phyloP scores from a whole-genome alignment of 2,329 filamentous ascomycete species.

The Albifimbria verrucaria region DNA sequence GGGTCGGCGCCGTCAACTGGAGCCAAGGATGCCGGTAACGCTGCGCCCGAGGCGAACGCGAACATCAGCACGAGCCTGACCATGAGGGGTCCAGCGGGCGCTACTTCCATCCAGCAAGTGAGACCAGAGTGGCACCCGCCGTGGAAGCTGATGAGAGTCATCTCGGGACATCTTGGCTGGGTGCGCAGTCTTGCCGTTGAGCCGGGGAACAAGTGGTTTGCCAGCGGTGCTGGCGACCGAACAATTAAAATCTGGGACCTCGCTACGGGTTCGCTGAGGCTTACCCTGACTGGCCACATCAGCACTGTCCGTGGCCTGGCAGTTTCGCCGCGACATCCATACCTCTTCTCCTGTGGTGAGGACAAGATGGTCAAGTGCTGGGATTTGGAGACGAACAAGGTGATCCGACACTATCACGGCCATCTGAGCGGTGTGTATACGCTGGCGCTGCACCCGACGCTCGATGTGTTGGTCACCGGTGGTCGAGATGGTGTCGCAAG shows the following conservation, averaged over 20 bases:
- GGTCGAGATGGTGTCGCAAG: slow-evolving; percentile 90
- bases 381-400: slow-evolving; percentile 99
- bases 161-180: slow-evolving; percentile 95
- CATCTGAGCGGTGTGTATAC: slow-evolving; percentile 96
- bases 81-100: slow-evolving; percentile 18
- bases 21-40: background rate
- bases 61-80: slow-evolving; percentile 28
- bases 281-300: slow-evolving; percentile 92
- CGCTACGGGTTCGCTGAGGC: slow-evolving; percentile 75
- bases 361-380: slow-evolving; percentile 99
- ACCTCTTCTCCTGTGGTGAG: slow-evolving; percentile 95
- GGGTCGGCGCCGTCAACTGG: slow-evolving; percentile 18
- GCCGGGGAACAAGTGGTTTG: slow-evolving; percentile 97
- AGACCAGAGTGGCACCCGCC: slow-evolving; percentile 96
- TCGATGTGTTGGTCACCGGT: slow-evolving; percentile 92
- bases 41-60: slow-evolving; percentile 6
- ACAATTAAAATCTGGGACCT: slow-evolving; percentile 99
- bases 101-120: slow-evolving; percentile 35
- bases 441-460: slow-evolving; percentile 84
- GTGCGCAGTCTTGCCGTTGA: slow-evolving; percentile 87
- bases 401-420: slow-evolving; percentile 96
- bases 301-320: slow-evolving; percentile 89
- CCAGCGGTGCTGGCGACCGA: slow-evolving; percentile 87
- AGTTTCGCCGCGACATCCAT: slow-evolving; percentile 89
- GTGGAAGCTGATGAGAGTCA: slow-evolving; percentile 98